Evolutionary conservation across 1,284 basidiomycete species (phyloP), one percentile per base, ranked within the genome.

Genomic region (Boletellus deceptivus): DNA sequence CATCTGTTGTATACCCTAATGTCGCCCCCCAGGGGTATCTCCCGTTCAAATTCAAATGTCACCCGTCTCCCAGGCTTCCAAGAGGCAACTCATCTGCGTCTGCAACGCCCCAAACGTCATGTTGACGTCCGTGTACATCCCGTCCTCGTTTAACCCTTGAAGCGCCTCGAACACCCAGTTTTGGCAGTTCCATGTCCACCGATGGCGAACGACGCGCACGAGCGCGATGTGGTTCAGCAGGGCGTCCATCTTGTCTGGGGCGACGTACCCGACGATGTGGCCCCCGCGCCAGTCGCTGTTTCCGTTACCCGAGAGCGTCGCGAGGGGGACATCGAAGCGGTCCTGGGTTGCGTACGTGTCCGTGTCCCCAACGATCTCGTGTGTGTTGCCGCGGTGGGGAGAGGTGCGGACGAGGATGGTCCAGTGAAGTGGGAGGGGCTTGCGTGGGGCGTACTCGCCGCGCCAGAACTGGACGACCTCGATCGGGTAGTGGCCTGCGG

Each of bases 401-500:
- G 54, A 50, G 1, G 57, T 69, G 10, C 53, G 65, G 41, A 67
- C 45, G 41, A 67, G 43, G 55, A 65, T 56, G 10, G 56, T 42
- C 64, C 66, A 69, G 40, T 69, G 65, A 1, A 67, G 35, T 2
- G 66, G 64, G 7, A 48, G 24, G 16, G 56, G 63, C 2, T 8
- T 33, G 6, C 48, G 51, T 1, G 20, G 25, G 2, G 18, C 0
- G 31, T 41, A 44, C 16, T 60, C 50, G 11, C 67, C 66, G 24
- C 56, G 66, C 64, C 63, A 68, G 44, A 54, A 66, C 35, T 67
- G 63, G 46, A 53, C 50, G 25, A 67, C 50, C 22, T 69, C 55
- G 44, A 69, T 58, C 29, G 61, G 56, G 46, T 48, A 60, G 38
- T 20, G 43, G 3, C 57, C 55, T 1, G 31, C 3, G 13, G 64